Evolutionary conservation across 1,284 basidiomycete genomes (phyloP).

Genomic region (Ustilago trichophora): DNA sequence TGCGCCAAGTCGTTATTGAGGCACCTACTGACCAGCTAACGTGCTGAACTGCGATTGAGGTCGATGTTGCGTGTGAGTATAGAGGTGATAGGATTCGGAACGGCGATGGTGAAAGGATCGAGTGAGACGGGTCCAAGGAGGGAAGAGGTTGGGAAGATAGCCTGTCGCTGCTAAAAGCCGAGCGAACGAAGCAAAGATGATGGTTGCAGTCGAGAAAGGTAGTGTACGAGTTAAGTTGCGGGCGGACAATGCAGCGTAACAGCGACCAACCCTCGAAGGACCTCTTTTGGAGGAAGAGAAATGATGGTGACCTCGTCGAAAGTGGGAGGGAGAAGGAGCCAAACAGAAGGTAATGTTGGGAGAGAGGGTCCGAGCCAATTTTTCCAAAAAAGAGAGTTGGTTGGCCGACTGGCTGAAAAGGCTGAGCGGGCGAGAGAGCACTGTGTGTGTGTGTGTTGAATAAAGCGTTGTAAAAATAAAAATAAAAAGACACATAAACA

Average conservation of each 20-base stretch:
- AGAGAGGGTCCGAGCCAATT: slow-evolving; percentile 16
- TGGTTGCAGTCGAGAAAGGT: slow-evolving; percentile 1
- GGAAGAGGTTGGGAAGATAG: neutral
- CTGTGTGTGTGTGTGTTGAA: neutral
- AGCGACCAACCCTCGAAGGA: neutral
- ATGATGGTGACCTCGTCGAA: slow-evolving; percentile 1
- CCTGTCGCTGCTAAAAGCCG: slow-evolving; percentile 25
- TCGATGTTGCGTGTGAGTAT: too few species aligned
- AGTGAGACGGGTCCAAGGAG: neutral
- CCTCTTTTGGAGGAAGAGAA: slow-evolving; percentile 1
- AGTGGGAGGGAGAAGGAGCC: too few species aligned
- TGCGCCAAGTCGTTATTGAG: too few species aligned
- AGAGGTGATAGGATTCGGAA: too few species aligned
- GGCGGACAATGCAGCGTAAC: neutral
- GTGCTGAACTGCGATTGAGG: too few species aligned
- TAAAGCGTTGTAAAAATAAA: slow-evolving; percentile 3
- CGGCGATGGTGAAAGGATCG: too few species aligned
- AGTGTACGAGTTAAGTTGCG: too few species aligned
- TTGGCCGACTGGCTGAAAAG: neutral
- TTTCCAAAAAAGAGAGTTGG: neutral
- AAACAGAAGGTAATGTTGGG: too few species aligned
- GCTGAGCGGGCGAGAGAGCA: too few species aligned
- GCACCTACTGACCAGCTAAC: too few species aligned
- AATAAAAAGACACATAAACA: too few species aligned
- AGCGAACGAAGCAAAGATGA: slow-evolving; percentile 28